Base-by-base conservation (phyloP, 768 basidiomycete genomes). In the Cystobasidium onofrii region DNA sequence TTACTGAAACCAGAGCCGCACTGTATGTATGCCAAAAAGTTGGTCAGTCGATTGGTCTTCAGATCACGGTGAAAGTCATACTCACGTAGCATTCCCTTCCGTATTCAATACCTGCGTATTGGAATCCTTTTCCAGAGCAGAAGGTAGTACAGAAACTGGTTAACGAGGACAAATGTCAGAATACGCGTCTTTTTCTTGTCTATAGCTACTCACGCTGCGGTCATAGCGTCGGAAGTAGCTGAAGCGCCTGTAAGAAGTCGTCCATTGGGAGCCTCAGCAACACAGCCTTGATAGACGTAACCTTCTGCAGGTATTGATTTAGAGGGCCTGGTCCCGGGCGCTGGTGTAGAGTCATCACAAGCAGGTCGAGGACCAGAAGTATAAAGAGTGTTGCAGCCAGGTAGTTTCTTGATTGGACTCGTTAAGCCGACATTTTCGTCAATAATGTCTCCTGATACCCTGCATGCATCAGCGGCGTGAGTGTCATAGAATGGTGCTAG, bases 41-140 rank as follows among this genome's bases (percentile, higher is more conserved):
- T 25, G 9, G 27, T 25, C n/a, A 27, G 27, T 10, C 54, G n/a
- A n/a, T n/a, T n/a, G n/a, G n/a, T n/a, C n/a, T n/a, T n/a, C n/a
- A n/a, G n/a, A n/a, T n/a, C 46, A 15, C 31, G n/a, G 27, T 61
- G 31, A 20, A n/a, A 29, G 57, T 12, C 15, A 17, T 27, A 41
- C 66, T 70, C 52, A 70, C 66, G 34, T 70, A 71, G 55, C 69
- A 71, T 27, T 71, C 69, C 10, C n/a, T 6, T 13, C 69, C 69
- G 15, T 55, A 69, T 29, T 46, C 44, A 15, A 50, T n/a, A 17
- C 44, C 63, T 15, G 63, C 55, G 29, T 71, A 71, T 39, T 55
- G 27, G 33, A 71, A 57, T 12, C 34, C 33, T 29, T 34, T 36
- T 18, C 13, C 6, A 9, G 52, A 46, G 41, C 69, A 71, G 69